phyloP scores from a whole-genome alignment of 257 asterid genomes.

The Eustoma russellianum region DNA sequence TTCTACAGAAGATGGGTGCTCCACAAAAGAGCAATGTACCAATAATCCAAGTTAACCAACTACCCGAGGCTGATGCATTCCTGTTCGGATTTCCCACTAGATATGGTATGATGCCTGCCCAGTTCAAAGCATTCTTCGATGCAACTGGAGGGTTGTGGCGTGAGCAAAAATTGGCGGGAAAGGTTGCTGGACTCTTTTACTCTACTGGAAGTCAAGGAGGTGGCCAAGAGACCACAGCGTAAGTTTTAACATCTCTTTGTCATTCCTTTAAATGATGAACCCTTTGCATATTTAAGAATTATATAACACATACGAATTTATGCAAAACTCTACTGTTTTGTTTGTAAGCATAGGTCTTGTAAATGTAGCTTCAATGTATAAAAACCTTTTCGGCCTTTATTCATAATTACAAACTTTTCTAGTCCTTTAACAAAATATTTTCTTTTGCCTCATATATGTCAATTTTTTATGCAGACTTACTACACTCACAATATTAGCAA shows the following conservation, averaged over 20 bases:
- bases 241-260: background rate
- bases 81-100: constrained; percentile 43
- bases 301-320: too few relatives aligned
- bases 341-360: too few relatives aligned
- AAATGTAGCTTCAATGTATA: too few relatives aligned
- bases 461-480: constrained; percentile 35
- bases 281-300: background rate
- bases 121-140: constrained; percentile 41
- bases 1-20: constrained; percentile 33
- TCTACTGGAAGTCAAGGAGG: constrained; percentile 51
- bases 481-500: constrained; percentile 49
- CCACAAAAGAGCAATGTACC: constrained; percentile 35
- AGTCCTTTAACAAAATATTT: too few relatives aligned
- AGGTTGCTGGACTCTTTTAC: constrained; percentile 43
- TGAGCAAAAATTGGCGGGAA: constrained; percentile 39
- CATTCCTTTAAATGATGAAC: background rate
- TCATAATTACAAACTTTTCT: too few relatives aligned
- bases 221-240: constrained; percentile 52
- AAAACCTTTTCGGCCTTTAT: background rate
- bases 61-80: constrained; percentile 41
- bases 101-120: constrained; percentile 50
- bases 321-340: too few relatives aligned
- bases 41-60: constrained; percentile 24
- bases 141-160: constrained; percentile 46
- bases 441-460: background rate